Evolutionary conservation across 305 asterid genomes (phyloP).

Genomic region (Withania somnifera): DNA sequence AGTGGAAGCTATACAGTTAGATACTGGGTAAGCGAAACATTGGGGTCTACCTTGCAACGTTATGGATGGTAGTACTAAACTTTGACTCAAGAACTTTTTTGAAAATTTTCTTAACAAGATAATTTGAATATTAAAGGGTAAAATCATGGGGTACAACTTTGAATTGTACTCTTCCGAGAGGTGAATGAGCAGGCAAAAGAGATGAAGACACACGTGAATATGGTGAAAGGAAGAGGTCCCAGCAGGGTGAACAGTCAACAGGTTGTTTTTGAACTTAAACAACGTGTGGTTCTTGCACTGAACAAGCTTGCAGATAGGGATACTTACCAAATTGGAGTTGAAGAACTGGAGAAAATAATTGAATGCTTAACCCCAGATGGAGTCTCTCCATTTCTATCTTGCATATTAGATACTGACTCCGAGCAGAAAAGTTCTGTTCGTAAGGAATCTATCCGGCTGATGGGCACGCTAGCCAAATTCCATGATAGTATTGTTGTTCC

Average conservation of each 20-base stretch:
- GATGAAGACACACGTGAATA: conserved; percentile 46
- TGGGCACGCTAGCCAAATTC: conserved; percentile 56
- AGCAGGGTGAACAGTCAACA: conserved; percentile 52
- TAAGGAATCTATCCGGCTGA: conserved; percentile 83
- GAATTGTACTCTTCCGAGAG: not conserved
- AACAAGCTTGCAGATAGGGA: conserved; percentile 92
- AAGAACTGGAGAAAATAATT: conserved; percentile 67
- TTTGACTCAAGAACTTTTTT: not conserved
- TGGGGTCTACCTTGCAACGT: not conserved
- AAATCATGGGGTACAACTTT: conserved; percentile 5
- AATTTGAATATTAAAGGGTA: conserved; percentile 20
- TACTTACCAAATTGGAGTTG: conserved; percentile 74
- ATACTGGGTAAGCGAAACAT: not conserved
- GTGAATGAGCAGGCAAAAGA: conserved; percentile 6
- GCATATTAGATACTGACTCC: conserved; percentile 74
- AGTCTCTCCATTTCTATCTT: conserved; percentile 60
- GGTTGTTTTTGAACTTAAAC: conserved; percentile 72
- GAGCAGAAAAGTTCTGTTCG: conserved; percentile 82
- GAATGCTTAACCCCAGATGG: conserved; percentile 69
- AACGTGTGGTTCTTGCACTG: conserved; percentile 62
- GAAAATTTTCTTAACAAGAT: not conserved
- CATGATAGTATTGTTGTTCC: conserved; percentile 52
- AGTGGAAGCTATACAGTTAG: not conserved
- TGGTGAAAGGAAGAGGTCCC: conserved; percentile 54
- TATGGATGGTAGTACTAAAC: not conserved